phyloP scores from a whole-genome alignment of 73 alveolate genomes.

The Stentor roeselii region DNA sequence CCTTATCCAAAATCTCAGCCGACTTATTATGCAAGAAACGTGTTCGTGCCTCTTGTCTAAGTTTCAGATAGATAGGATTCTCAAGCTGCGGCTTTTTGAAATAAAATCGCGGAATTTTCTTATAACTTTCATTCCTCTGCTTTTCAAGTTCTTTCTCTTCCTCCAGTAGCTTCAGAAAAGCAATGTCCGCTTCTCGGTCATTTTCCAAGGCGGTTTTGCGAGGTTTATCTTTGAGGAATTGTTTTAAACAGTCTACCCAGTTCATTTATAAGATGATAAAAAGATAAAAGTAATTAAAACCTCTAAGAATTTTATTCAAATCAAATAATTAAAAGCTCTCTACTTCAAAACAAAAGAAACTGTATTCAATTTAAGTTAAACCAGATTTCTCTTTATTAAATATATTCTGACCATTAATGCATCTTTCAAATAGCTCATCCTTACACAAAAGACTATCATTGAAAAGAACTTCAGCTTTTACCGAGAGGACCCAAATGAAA shows the following conservation, averaged over 20 bases:
- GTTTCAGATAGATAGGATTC: slow-evolving; percentile 76
- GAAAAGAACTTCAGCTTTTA: too few relatives aligned
- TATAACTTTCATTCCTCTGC: slow-evolving; percentile 69
- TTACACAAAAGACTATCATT: too few relatives aligned
- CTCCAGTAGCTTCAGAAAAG: slow-evolving; percentile 73
- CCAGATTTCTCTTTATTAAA: too few relatives aligned
- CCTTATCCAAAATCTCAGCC: slow-evolving; percentile 85
- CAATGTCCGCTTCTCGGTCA: slow-evolving; percentile 75
- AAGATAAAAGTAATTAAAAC: slow-evolving; percentile 21
- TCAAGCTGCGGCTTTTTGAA: slow-evolving; percentile 75
- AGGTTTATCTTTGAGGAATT: slow-evolving; percentile 47
- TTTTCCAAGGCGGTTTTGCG: slow-evolving; percentile 66
- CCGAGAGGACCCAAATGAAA: too few relatives aligned
- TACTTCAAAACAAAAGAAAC: too few relatives aligned
- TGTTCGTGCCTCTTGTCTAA: slow-evolving; percentile 91
- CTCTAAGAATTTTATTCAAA: too few relatives aligned
- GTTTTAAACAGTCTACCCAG: slow-evolving; percentile 50
- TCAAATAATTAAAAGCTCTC: too few relatives aligned
- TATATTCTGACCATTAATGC: too few relatives aligned
- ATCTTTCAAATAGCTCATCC: too few relatives aligned
- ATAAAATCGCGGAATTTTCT: slow-evolving; percentile 86
- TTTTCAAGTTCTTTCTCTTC: slow-evolving; percentile 76
- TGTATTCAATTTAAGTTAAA: too few relatives aligned
- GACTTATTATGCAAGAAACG: slow-evolving; percentile 87
- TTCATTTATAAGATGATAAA: too few relatives aligned